A percentile compares a stretch with the other conserved stretches of the same genome.
Evolutionary conservation across 176 grass and related monocot species (phyloP).

Genomic region (Eleusine coracana): DNA sequence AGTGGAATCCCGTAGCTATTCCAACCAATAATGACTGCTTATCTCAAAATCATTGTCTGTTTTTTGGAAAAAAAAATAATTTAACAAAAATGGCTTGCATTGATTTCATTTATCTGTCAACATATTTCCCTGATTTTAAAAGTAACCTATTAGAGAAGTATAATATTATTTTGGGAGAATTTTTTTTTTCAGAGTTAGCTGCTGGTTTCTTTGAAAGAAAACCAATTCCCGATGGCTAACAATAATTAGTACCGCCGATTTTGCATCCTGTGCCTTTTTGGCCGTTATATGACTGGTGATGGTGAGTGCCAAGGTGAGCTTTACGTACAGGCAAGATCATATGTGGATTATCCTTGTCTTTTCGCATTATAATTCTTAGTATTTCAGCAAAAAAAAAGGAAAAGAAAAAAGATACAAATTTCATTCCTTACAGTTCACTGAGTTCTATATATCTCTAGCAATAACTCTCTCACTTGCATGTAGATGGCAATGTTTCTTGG

Average conservation of each 20-base stretch:
- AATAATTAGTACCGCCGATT: neutral
- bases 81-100: too few species aligned
- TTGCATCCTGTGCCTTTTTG: constrained; percentile 3
- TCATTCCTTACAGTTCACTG: neutral
- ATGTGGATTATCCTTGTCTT: neutral
- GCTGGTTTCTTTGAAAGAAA: neutral
- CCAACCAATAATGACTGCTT: constrained; percentile 24
- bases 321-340: neutral
- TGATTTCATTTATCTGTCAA: neutral
- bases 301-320: neutral
- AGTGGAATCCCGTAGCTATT: constrained; percentile 43
- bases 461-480: constrained; percentile 31
- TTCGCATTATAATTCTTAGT: neutral
- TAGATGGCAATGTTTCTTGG: constrained; percentile 39
- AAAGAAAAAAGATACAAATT: neutral
- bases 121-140: constrained; percentile 9
- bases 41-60: neutral
- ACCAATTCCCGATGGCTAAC: neutral
- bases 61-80: neutral
- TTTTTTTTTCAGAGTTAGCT: neutral
- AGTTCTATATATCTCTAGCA: neutral
- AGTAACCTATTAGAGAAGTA: neutral
- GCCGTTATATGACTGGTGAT: constrained; percentile 14
- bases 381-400: neutral
- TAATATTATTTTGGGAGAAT: neutral